Evolutionary conservation across 2,329 filamentous ascomycete genomes (phyloP), one percentile per base, ranked within the genome.

Genomic region (Emmonsia crescens): DNA sequence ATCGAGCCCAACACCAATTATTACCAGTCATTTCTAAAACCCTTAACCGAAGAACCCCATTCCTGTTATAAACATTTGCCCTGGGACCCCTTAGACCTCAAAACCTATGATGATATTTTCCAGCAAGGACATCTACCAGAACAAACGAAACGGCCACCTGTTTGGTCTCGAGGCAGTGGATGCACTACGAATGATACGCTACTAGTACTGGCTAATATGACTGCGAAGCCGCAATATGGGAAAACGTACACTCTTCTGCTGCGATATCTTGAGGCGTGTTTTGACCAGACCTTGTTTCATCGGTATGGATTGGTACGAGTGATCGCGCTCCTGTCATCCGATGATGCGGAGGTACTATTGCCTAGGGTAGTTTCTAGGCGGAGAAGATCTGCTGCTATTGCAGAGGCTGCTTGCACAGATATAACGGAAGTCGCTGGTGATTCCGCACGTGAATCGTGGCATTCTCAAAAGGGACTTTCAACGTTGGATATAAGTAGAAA

Each of bases 261-360:
- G 87, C 1, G 85, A 89, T 69, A 81, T 89, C 62, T 77, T 86
- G 66, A 77, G 74, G 51, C 82, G 58, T 83, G 89, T 60, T 80
- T 84, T 64, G 76, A 79, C 2, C 79, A 84, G 57, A 74, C 78
- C 0, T 78, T 87, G 0, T 83, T 95, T 67, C 88, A 96, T 67
- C 78, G 79, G 33, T 92, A 91, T 70, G 93, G 93, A 2, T 82
- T 86, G 21, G 86, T 96, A 2, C 85, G 91, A 57, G 87, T 93
- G 78, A 80, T 97, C 0, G 71, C 92, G 46, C 92, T 91, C 86
- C 69, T 86, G 3, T 80, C 83, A 1, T 78, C 86, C 51, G 77
- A 82, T 0, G 87, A 90, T 61, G 84, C 84, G 65, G 68, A 74
- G 6, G 64, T 72, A 1, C 66, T 89, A 0, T 62, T 96, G 8